phyloP scores from a whole-genome alignment of 768 basidiomycete genomes.

The Melanogaster broomeanus region DNA sequence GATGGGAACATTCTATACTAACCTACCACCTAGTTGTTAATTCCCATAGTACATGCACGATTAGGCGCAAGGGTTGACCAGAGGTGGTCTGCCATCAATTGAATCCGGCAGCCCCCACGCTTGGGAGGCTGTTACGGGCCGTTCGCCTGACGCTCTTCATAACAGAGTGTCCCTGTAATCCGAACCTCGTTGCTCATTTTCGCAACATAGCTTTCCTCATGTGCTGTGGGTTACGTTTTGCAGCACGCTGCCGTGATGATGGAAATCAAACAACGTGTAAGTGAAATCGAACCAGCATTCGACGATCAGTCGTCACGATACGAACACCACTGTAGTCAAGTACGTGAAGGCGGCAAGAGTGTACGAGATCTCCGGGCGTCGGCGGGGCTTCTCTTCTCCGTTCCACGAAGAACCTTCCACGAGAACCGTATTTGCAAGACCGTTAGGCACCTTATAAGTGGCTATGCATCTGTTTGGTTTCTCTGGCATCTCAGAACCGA shows the following conservation, averaged over 20 bases:
- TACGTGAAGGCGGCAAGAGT: slow-evolving; percentile 27
- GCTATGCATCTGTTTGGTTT: slow-evolving; percentile 8
- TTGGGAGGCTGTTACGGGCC: slow-evolving; percentile 12
- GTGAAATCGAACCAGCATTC: slow-evolving; percentile 2
- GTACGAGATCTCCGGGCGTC: slow-evolving; percentile 20
- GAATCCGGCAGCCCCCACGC: slow-evolving; percentile 9
- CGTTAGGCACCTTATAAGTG: slow-evolving; percentile 5
- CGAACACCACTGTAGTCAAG: slow-evolving; percentile 17
- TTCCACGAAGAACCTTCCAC: slow-evolving; percentile 14
- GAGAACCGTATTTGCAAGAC: not conserved
- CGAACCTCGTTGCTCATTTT: slow-evolving; percentile 15
- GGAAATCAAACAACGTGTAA: slow-evolving; percentile 21
- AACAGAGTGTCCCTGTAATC: slow-evolving; percentile 10
- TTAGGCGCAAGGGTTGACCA: slow-evolving; percentile 8
- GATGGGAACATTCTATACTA: slow-evolving; percentile 14
- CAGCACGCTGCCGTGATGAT: slow-evolving; percentile 25
- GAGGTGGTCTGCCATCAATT: slow-evolving; percentile 22
- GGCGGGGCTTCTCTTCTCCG: slow-evolving; percentile 24
- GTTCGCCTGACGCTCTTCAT: slow-evolving; percentile 7
- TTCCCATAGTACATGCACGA: slow-evolving; percentile 26
- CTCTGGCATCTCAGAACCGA: slow-evolving; percentile 16
- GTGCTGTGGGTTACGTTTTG: slow-evolving; percentile 32
- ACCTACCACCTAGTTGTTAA: slow-evolving; percentile 15
- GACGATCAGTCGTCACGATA: slow-evolving; percentile 13
- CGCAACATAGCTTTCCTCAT: slow-evolving; percentile 13